Evolutionary conservation across 306 rosid genomes (phyloP), one percentile per base, ranked within the genome.

Genomic region (Fagus sylvatica): DNA sequence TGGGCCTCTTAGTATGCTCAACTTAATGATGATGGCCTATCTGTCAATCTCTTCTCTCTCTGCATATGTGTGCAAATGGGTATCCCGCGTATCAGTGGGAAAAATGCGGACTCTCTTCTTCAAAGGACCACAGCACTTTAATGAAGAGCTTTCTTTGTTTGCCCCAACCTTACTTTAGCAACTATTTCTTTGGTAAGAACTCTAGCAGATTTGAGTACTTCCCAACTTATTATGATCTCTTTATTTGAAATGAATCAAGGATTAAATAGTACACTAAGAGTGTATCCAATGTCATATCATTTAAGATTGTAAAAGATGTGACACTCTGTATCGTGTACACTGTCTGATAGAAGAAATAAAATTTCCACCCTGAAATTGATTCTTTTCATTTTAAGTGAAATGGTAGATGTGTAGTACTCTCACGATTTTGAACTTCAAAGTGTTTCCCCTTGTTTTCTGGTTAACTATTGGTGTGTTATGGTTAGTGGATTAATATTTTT

Each of bases 1-100:
- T 70, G 43, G 75, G 69, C 80, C 73, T 74, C 73, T 74, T 73
- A 19, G 40, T 80, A 78, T 84, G 72, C 80, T 46, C 51, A 46
- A 46, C 11, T 81, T 74, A 65, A 66, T 72, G 61, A 33, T 71
- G 71, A 56, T 80, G 39, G 73, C 51, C 54, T 3, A 16, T 59
- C 79, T 56, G 16, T 42, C 76, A 33, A 6, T 60, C 66, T 36
- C 72, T 46, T 62, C 17, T 53, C 73, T 68, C 46, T 65, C 71
- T 53, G 40, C 15, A 36, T 53, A 32, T 62, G 70, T 30, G 69
- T 12, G 59, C 74, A 55, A 74, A 54, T 68, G 19, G 65, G 4
- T 62, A 33, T 56, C n/a, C 60, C 46, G 53, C 60, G 57, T 49
- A 46, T 73, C 39, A 61, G 57, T 7, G 4, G 76, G 34, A 19